A percentile compares a stretch with the other conserved stretches of the same genome.
These are phyloP conservation scores for Talaromyces islandicus DNA, from an alignment of 2,329 filamentous ascomycete species.

Conservation along the genomic window DNA sequence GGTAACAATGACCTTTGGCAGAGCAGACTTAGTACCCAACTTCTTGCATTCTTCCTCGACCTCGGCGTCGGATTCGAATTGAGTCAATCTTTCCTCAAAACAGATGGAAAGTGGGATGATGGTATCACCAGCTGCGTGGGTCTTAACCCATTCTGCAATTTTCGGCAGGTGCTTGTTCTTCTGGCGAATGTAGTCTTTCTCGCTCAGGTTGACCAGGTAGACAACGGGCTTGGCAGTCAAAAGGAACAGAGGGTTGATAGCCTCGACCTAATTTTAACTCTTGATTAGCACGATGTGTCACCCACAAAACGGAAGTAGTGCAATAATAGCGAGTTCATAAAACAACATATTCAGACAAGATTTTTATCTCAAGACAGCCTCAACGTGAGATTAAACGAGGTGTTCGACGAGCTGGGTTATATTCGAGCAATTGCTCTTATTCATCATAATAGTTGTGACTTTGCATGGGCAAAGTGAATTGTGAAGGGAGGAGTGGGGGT, in stretches of 20 bases:
- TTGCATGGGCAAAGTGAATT: constrained; percentile 23
- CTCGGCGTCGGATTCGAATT: constrained; percentile 65
- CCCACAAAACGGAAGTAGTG: constrained; percentile 3
- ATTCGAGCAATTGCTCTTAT: constrained; percentile 91
- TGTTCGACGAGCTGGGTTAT: constrained; percentile 99
- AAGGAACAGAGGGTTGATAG: constrained; percentile 94
- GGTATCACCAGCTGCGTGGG: constrained; percentile 78
- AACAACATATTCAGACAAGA: constrained; percentile 52
- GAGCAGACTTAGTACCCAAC: constrained; percentile 75
- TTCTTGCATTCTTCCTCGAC: constrained; percentile 82
- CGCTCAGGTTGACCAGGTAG: constrained; percentile 92
- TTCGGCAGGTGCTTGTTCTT: constrained; percentile 99
- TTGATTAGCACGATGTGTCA: constrained; percentile 15
- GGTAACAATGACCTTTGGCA: constrained; percentile 84
- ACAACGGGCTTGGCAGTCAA: constrained; percentile 95
- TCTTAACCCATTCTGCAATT: constrained; percentile 92
- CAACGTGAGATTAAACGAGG: constrained; percentile 66
- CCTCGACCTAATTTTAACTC: constrained; percentile 67
- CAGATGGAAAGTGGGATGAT: constrained; percentile 89
- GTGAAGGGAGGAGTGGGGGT: constrained; percentile 14
- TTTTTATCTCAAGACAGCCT: constrained; percentile 83
- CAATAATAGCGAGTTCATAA: not conserved
- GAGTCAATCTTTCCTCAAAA: constrained; percentile 86
- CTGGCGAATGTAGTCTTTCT: constrained; percentile 94
- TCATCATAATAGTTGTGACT: constrained; percentile 71